Evolutionary conservation across 1,284 basidiomycete genomes (phyloP).

Genomic region (Xerocomus nothofagi): DNA sequence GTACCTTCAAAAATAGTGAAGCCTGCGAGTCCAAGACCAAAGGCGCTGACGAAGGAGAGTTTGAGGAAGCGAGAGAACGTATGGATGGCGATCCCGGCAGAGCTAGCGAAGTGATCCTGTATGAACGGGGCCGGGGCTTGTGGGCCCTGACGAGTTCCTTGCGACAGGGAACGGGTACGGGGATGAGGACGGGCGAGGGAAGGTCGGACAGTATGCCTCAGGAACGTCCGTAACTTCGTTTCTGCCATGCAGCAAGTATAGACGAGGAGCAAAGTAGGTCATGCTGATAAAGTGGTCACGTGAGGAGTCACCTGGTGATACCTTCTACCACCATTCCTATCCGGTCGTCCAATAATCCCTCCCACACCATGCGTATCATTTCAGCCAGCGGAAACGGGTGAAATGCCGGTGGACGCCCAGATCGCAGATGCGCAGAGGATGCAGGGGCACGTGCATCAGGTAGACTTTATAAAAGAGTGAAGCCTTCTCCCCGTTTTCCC

Average conservation of each 20-base stretch:
- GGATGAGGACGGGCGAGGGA: not conserved
- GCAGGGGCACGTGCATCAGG: conserved; percentile 6
- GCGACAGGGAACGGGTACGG: conserved; percentile 19
- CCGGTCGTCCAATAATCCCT: too few relatives aligned
- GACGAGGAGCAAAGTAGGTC: too few relatives aligned
- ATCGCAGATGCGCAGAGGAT: not conserved
- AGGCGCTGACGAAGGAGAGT: conserved; percentile 39
- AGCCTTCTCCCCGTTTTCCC: not conserved
- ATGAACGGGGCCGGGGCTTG: conserved; percentile 19
- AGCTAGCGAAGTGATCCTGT: conserved; percentile 39
- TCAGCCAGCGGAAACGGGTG: not conserved
- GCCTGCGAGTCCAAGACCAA: conserved; percentile 42
- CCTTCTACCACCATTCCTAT: too few relatives aligned
- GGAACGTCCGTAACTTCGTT: conserved; percentile 17
- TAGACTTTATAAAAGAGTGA: conserved; percentile 22
- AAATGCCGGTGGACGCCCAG: conserved; percentile 3
- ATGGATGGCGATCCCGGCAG: conserved; percentile 38
- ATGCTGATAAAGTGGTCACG: too few relatives aligned
- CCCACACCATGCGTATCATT: too few relatives aligned
- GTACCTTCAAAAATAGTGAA: conserved; percentile 54
- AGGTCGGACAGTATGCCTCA: conserved; percentile 3
- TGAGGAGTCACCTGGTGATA: not conserved
- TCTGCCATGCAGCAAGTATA: not conserved
- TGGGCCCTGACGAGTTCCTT: conserved; percentile 7
- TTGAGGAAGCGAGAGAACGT: conserved; percentile 43